phyloP scores from a whole-genome alignment of 306 rosid genomes.

The Dicorynia guianensis region DNA sequence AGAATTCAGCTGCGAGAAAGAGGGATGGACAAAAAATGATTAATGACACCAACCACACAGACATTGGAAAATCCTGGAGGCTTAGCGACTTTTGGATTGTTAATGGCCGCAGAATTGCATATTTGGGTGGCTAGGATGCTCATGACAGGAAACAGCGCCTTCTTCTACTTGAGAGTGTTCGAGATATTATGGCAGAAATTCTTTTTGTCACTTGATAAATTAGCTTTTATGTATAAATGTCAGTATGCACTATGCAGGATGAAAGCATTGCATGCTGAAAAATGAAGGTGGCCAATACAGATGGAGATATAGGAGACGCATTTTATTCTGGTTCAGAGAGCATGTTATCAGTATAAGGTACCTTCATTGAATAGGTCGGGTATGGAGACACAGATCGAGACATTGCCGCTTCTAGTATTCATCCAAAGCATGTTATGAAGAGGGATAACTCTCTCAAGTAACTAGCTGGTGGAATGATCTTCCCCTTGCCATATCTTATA shows the following conservation, averaged over 20 bases:
- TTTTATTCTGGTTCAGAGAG: constrained; percentile 39
- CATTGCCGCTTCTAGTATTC: constrained; percentile 44
- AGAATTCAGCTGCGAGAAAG: constrained; percentile 55
- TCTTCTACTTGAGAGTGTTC: constrained; percentile 20
- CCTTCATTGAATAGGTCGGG: constrained; percentile 32
- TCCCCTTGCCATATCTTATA: constrained; percentile 16
- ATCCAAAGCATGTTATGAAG: constrained; percentile 30
- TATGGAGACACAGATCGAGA: constrained; percentile 44
- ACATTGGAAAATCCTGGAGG: constrained; percentile 17
- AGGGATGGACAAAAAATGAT: constrained; percentile 28
- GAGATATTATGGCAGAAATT: background rate
- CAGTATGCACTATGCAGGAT: background rate
- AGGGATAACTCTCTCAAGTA: constrained; percentile 22
- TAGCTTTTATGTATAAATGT: constrained; percentile 2
- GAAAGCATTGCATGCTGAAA: constrained; percentile 4
- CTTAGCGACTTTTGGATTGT: constrained; percentile 16
- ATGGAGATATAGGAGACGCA: constrained; percentile 4
- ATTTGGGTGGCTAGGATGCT: constrained; percentile 34
- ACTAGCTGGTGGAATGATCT: constrained; percentile 2
- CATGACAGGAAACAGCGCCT: constrained; percentile 16
- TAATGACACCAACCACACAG: constrained; percentile 29
- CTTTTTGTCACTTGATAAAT: background rate
- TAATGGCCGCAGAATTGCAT: constrained; percentile 15
- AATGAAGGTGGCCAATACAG: constrained; percentile 24
- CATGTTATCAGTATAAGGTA: constrained; percentile 49